Percentiles rank a stretch among this genome's conserved stretches.
Conservation (phyloP, 805 yeast genomes). For the Schwanniomyces yamadae region DNA sequence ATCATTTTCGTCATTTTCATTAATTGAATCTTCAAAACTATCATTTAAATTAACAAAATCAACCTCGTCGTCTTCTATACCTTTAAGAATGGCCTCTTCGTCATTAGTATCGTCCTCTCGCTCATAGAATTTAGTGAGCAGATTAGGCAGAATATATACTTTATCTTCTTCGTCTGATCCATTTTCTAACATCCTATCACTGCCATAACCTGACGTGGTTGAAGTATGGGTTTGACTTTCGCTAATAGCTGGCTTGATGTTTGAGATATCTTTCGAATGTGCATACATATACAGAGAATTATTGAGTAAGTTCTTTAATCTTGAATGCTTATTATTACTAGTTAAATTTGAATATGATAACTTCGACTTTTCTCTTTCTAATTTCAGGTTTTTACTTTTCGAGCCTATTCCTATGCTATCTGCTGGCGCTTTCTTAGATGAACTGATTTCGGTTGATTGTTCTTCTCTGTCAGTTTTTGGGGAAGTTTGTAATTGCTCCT, state of each 20-base stretch:
- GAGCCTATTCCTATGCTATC: too few species aligned
- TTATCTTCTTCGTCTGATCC: constrained; percentile 25
- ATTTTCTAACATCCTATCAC: constrained; percentile 6
- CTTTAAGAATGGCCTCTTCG: constrained; percentile 18
- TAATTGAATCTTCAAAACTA: constrained; percentile 14
- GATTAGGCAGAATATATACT: constrained; percentile 43
- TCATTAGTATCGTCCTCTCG: constrained; percentile 20
- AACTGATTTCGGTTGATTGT: background rate
- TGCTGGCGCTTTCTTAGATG: background rate
- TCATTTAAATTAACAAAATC: constrained; percentile 28
- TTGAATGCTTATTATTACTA: constrained; percentile 9
- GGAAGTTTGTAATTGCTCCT: constrained; percentile 17
- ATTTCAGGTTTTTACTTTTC: background rate
- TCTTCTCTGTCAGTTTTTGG: background rate
- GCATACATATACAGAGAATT: constrained; percentile 38
- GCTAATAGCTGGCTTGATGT: constrained; percentile 7
- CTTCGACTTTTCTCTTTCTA: background rate
- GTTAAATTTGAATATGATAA: background rate
- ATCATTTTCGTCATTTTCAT: constrained; percentile 14
- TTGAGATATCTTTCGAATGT: constrained; percentile 19
- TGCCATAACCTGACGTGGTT: constrained; percentile 10
- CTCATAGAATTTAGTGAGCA: constrained; percentile 31
- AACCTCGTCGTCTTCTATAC: constrained; percentile 24
- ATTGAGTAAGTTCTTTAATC: constrained; percentile 32
- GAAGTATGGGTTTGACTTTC: constrained; percentile 5